Conservation (phyloP, 495 filamentous ascomycete species). For the Immersiella caudata region DNA sequence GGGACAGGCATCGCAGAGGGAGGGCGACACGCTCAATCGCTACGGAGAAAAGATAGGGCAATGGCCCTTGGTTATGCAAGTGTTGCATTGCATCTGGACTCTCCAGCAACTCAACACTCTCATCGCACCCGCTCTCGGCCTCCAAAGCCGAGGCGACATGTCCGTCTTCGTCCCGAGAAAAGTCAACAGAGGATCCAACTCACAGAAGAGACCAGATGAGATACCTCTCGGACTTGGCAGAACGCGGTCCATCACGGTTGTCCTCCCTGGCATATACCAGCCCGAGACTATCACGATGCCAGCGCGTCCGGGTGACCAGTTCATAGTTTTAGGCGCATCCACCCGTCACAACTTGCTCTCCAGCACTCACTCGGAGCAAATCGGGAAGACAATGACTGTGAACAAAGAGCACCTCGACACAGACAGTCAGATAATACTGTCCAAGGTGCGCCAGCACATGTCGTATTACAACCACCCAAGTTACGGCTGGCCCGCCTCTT, state of each 20-base stretch:
- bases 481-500: too few species aligned
- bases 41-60: background rate
- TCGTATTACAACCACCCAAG: too few species aligned
- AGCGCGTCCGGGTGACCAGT: background rate
- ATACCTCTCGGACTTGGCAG: too few species aligned
- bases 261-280: constrained; percentile 2
- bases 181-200: too few species aligned
- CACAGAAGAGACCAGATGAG: too few species aligned
- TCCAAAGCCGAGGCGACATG: background rate
- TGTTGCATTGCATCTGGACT: background rate
- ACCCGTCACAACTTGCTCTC: background rate
- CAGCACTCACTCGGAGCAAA: background rate
- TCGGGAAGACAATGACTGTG: background rate
- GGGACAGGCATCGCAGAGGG: background rate
- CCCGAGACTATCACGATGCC: constrained; percentile 17
- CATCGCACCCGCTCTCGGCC: background rate
- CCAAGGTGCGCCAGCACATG: too few species aligned
- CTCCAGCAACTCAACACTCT: background rate
- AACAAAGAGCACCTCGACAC: too few species aligned
- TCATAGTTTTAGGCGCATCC: background rate
- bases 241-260: background rate
- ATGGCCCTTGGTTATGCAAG: background rate
- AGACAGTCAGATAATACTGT: too few species aligned
- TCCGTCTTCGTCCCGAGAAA: background rate
- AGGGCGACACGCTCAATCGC: constrained; percentile 1